Base-by-base conservation (phyloP, 106 monocot genomes). In the Cymbidium sinense region DNA sequence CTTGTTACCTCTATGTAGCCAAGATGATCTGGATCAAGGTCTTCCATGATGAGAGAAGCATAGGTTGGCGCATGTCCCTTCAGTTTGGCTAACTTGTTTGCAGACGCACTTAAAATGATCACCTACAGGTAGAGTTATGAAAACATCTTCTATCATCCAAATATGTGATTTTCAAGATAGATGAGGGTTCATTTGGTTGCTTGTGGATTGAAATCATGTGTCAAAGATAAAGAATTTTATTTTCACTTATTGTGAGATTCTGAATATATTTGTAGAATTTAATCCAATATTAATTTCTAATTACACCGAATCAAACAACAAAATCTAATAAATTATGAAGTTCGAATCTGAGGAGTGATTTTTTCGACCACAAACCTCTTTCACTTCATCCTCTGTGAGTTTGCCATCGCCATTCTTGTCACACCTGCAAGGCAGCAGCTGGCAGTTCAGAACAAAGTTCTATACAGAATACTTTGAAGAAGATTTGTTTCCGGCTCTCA, bases 391-490 rank as follows among this genome's bases (percentile, higher is more conserved):
- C 50, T 99, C 98, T 19, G 92, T 83, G 64, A 99, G 91, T 41
- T 79, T 86, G 70, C 98, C 98, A 78, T 94, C 98, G 18, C 92
- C 94, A 70, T 99, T 99, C 86, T 99, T 94, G 81, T 99, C 98
- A 54, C 98, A 99, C 98, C 98, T 98, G 35, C 43, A 17, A 9
- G 27, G 25, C 37, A 41, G 35, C 8, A 50, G 41, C n/a, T 75
- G 18, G 50, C 19, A 64, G 17, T 61, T 19, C 74, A 50, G 37
- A 35, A 36, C 71, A 67, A 28, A 4, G 12, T 67, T 11, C 13
- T 1, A 34, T 9, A 20, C 17, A 67, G 20, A 79, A 17, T 73
- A 44, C 70, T 27, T 61, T 61, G 1, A 31, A 67, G 67, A 34
- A 12, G 35, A 31, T 27, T 15, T 62, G 29, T 36, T 8, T 27